Base-by-base conservation (phyloP, 2,329 filamentous ascomycete species). In the Lasiodiplodia hormozganensis region DNA sequence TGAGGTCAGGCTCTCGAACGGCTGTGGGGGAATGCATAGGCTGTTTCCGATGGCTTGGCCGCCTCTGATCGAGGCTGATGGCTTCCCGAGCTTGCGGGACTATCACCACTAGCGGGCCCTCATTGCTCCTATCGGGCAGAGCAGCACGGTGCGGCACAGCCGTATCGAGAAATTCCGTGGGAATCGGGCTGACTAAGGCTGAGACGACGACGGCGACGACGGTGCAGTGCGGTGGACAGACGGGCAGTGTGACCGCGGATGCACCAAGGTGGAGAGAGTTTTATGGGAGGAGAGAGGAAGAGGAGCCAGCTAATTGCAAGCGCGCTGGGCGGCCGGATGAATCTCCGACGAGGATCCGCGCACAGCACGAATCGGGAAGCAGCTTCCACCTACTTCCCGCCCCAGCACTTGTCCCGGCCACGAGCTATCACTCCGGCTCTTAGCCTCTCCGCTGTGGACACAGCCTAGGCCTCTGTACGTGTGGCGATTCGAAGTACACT, bases 321-420 rank as follows among this genome's bases (percentile, higher is more conserved):
- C 60, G 31, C 43, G 58, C 58, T 47, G 21, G 34, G 28, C 36
- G 28, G 28, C 28, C 60, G 60, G 60, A 52, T 25, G 28, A 52
- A 64, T 52, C 60, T 64, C 60, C 60, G 60, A 23, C 25, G 28
- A 52, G n/a, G 43, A 64, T 64, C 47, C 60, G 60, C 47, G 31
- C 60, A 51, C 58, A 25, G 18, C 58, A 62, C 28, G 60, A 64
- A 31, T 64, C 60, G 60, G 60, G 60, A 34, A 64, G 43, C 60
- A 52, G 21, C 40, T 43, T 62, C 58, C 5, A 40, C 14, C 14
- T 18, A 23, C 25, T 40, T 62, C 54, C 14, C 23, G 31, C 53
- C 7, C 8, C 40, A 47, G 31, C 7, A 18, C 6, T 34, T 7
- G 38, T 40, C 14, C 28, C 18, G 34, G 25, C 25, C 23, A 34